Conservation (phyloP, 1,284 basidiomycete species). For the Leucoagaricus sp. region DNA sequence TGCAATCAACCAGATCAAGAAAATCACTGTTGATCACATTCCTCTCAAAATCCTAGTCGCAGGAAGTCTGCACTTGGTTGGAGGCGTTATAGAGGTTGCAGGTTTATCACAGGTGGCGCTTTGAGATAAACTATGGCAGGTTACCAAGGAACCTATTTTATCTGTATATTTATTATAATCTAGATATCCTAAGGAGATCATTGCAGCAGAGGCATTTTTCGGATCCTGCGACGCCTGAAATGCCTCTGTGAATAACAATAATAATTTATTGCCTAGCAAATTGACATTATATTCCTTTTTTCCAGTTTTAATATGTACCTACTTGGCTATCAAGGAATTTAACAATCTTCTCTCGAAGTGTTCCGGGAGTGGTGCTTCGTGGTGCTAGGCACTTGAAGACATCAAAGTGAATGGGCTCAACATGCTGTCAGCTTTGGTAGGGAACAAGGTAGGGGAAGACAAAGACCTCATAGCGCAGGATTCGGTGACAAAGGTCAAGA, state of each 20-base stretch:
- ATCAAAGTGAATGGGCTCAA: slow-evolving; percentile 63
- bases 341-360: slow-evolving; percentile 44
- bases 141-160: too few species aligned
- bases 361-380: slow-evolving; percentile 27
- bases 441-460: too few species aligned
- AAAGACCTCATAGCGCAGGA: slow-evolving; percentile 72
- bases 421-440: neutral
- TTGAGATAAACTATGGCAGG: too few species aligned
- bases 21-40: slow-evolving; percentile 33
- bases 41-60: slow-evolving; percentile 76
- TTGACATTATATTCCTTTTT: neutral
- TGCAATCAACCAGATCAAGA: slow-evolving; percentile 66
- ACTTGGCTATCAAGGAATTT: slow-evolving; percentile 63
- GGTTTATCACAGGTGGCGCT: slow-evolving; percentile 69
- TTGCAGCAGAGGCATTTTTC: too few species aligned
- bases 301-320: slow-evolving; percentile 1
- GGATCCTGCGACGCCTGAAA: neutral
- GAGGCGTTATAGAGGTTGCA: slow-evolving; percentile 92
- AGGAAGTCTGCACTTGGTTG: slow-evolving; percentile 94
- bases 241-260: slow-evolving; percentile 11
- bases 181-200: too few species aligned
- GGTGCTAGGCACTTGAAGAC: slow-evolving; percentile 44
- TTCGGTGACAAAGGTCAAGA: slow-evolving; percentile 47
- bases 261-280: slow-evolving; percentile 13
- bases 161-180: too few species aligned